Base-by-base conservation (phyloP, 768 basidiomycete species). In the Sutorius australiensis region DNA sequence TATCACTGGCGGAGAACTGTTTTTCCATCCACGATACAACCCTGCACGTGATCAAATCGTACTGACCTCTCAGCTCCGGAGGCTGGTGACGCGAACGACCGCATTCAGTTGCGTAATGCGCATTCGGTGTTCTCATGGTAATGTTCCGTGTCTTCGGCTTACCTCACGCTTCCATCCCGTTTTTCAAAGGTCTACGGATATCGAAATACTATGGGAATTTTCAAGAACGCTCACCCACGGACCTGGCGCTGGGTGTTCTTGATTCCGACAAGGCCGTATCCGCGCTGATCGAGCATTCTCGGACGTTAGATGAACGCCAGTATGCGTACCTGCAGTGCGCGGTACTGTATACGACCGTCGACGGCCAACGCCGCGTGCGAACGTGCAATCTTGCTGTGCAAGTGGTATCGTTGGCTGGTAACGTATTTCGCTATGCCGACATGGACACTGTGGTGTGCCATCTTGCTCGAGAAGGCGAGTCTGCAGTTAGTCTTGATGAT, bases 1-100 rank as follows among this genome's bases (percentile, higher is more conserved):
- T 0, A 66, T 83, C 11, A 92, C 92, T 7, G 97, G 97, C 13
- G 97, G 97, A 17, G 92, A 94, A 52, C 62, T 95, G 1, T 95
- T 88, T 71, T 95, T 87, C 74, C 89, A 95, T 63, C 97, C 95
- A 9, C 80, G 90, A n/a, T 99, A 92, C 67, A 79, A 86, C 48
- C 77, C 81, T 3, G 67, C 70, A 7, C 79, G 87, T 45, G 93
- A 97, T 65, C 77, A 77, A 8, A 61, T 73, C 8, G 73, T 82
- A 6, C 62, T 99, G 12, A 71, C 78, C n/a, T 86, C 86, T n/a
- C 90, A 98, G 61, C 64, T 98, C 19, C 76, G 76, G 50, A 78
- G 90, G 17, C 64, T 95, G 7, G 63, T 92, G 30, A 73, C 75
- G 3, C 77, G 92, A 24, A 84, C 80, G 58, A 86, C 86, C 9